These are phyloP conservation scores for Omphalea diandra DNA, from an alignment of 441 rosid species.

Conservation along the genomic window DNA sequence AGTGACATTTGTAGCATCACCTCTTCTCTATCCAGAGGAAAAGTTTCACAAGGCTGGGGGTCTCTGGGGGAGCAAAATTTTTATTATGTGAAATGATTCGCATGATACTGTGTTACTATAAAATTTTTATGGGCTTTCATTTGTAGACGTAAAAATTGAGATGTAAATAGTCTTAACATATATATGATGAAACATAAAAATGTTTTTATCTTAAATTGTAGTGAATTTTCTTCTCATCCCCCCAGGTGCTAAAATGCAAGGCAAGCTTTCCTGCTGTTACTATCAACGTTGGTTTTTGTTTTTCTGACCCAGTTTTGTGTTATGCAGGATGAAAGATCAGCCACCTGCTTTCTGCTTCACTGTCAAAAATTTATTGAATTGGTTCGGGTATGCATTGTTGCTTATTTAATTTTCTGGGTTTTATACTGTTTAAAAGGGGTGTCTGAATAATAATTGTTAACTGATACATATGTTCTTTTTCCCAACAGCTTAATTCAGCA, in stretches of 20 bases:
- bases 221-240: neutral
- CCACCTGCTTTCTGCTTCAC: slow-evolving; percentile 84
- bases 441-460: neutral
- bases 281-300: neutral
- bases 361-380: slow-evolving; percentile 90
- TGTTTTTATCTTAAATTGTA: neutral
- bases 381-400: slow-evolving; percentile 70
- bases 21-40: neutral
- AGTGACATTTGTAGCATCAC: neutral
- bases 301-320: slow-evolving; percentile 17
- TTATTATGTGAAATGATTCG: no score
- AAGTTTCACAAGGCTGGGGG: no score
- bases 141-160: neutral
- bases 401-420: slow-evolving; percentile 5
- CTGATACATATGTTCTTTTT: neutral
- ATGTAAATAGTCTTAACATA: neutral
- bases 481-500: neutral
- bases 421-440: neutral
- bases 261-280: neutral
- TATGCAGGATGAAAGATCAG: slow-evolving; percentile 89
- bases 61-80: no score
- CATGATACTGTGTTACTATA: no score
- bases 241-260: no score
- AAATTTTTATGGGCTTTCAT: neutral
- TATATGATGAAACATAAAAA: neutral